phyloP scores from a whole-genome alignment of 1,284 basidiomycete genomes.

The Ceratobasidium sp. region DNA sequence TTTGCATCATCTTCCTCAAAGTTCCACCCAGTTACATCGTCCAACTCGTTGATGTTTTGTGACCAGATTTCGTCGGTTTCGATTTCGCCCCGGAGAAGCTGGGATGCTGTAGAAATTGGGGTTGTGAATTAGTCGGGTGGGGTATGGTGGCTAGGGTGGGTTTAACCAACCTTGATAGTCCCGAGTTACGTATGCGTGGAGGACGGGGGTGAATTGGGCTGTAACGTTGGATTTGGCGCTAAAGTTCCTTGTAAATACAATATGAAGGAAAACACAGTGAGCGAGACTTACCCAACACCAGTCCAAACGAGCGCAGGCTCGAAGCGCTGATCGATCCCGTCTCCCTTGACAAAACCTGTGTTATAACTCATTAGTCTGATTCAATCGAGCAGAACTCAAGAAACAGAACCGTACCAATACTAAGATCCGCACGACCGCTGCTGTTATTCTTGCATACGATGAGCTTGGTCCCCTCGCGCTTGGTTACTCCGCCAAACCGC shows the following conservation, averaged over 20 bases:
- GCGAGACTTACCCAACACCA: constrained; percentile 24
- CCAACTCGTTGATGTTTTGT: constrained; percentile 24
- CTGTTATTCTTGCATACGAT: constrained; percentile 32
- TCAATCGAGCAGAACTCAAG: not conserved
- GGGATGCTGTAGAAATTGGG: not conserved
- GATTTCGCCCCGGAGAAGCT: constrained; percentile 31
- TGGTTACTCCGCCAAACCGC: constrained; percentile 20
- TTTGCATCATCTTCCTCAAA: constrained; percentile 17
- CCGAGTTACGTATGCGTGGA: constrained; percentile 35
- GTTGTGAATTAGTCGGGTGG: not conserved
- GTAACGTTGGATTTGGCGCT: constrained; percentile 36
- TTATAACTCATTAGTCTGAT: not conserved
- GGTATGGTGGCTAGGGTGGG: not conserved
- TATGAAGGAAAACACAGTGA: not conserved
- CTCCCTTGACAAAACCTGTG: constrained; percentile 31
- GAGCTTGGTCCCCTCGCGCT: constrained; percentile 18
- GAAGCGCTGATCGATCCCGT: constrained; percentile 22
- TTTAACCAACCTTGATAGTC: constrained; percentile 20
- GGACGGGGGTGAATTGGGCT: constrained; percentile 25
- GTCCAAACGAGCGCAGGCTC: constrained; percentile 11
- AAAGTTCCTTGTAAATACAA: not conserved
- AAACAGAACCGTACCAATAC: constrained; percentile 10
- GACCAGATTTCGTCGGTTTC: constrained; percentile 23
- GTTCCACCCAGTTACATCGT: constrained; percentile 41
- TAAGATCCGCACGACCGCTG: constrained; percentile 15